Conservation (phyloP, 768 basidiomycete species). For the Termitomyces sp. region DNA sequence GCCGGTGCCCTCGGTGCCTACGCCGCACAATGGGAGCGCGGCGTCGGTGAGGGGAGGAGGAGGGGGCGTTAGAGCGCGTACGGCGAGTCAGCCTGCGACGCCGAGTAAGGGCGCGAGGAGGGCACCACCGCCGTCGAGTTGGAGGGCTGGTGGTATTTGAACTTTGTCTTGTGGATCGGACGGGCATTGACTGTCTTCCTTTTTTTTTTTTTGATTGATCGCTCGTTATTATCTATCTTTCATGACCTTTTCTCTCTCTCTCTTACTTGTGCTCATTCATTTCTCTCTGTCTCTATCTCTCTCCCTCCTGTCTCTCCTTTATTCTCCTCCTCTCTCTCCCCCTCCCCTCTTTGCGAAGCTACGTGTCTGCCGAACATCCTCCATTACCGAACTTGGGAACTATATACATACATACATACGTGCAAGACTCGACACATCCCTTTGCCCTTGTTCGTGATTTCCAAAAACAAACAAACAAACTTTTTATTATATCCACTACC, state of each 20-base stretch:
- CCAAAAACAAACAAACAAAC: slow-evolving; percentile 4
- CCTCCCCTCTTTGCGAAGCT: background rate
- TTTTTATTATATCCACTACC: slow-evolving; percentile 14
- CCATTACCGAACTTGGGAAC: background rate
- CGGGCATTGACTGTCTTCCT: background rate
- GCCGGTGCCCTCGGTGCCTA: slow-evolving; percentile 33
- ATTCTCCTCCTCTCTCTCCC: background rate
- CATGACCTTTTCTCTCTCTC: background rate
- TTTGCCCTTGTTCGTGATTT: slow-evolving; percentile 1
- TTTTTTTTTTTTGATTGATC: background rate
- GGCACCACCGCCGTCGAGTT: slow-evolving; percentile 58
- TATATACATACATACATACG: background rate
- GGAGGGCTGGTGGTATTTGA: slow-evolving; percentile 38
- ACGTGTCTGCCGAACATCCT: background rate
- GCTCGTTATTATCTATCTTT: slow-evolving; percentile 5
- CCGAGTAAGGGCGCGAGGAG: slow-evolving; percentile 23
- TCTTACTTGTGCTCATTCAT: background rate
- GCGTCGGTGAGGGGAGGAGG: slow-evolving; percentile 10
- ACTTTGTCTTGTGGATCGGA: slow-evolving; percentile 1
- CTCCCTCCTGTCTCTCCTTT: background rate
- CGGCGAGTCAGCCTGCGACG: slow-evolving; percentile 41
- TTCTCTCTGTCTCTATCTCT: slow-evolving; percentile 7
- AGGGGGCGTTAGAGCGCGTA: slow-evolving; percentile 26
- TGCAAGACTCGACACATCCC: too few species aligned
- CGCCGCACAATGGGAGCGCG: slow-evolving; percentile 11